A percentile compares a stretch with the other conserved stretches of the same genome.
Conservation (phyloP, 371 early-diverging fungal genomes). For the Globomyces sp. region DNA sequence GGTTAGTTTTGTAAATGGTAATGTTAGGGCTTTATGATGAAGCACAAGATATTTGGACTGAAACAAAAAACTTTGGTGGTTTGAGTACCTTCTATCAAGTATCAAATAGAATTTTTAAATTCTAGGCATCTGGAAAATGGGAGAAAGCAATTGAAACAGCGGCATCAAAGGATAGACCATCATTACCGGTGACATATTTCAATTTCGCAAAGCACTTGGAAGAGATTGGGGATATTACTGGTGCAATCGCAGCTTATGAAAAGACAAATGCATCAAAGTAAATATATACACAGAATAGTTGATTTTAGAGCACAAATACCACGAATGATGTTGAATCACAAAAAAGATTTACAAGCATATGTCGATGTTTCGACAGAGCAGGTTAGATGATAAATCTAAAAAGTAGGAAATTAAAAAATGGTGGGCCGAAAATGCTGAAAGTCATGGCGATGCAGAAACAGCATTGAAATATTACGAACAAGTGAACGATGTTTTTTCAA, state of each 20-base stretch:
- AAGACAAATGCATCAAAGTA: slow-evolving; percentile 30
- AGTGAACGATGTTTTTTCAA: slow-evolving; percentile 38
- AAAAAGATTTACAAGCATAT: slow-evolving; percentile 39
- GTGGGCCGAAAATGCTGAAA: slow-evolving; percentile 54
- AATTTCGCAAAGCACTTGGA: slow-evolving; percentile 45
- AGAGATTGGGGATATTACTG: slow-evolving; percentile 41
- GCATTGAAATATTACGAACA: slow-evolving; percentile 44
- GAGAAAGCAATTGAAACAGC: slow-evolving; percentile 46
- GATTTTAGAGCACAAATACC: slow-evolving; percentile 32
- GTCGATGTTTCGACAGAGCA: slow-evolving; percentile 5
- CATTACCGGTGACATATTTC: slow-evolving; percentile 40
- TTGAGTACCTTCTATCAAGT: slow-evolving; percentile 14
- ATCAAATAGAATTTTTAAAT: background rate
- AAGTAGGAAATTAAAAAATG: slow-evolving; percentile 39
- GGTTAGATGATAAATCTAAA: slow-evolving; percentile 10
- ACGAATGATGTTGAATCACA: slow-evolving; percentile 25
- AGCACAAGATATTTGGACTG: slow-evolving; percentile 11
- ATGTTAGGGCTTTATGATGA: slow-evolving; percentile 24
- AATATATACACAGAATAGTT: background rate
- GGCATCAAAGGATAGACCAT: slow-evolving; percentile 37
- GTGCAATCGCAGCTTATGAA: slow-evolving; percentile 50
- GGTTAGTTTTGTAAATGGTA: no score
- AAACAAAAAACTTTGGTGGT: slow-evolving; percentile 10
- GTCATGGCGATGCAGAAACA: slow-evolving; percentile 30
- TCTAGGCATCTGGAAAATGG: slow-evolving; percentile 41